Percentiles rank a stretch among this genome's conserved stretches.
These are phyloP conservation scores for Gypsophila paniculata DNA, from an alignment of 179 eudicot genomes.

Conservation along the genomic window DNA sequence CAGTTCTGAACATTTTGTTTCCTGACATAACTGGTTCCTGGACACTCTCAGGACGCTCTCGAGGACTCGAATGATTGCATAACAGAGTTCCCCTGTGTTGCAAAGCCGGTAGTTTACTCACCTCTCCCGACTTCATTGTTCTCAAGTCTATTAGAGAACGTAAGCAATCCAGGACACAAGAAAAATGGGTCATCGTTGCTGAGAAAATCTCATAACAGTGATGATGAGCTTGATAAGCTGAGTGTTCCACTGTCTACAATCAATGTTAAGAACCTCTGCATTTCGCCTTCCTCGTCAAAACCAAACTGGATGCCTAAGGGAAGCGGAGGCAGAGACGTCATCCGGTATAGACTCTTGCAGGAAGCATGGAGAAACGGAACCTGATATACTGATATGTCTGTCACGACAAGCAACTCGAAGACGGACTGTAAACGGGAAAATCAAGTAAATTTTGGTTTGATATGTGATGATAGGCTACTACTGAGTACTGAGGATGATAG, in stretches of 20 bases:
- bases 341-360: slow-evolving; percentile 68
- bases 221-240: slow-evolving; percentile 80
- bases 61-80: slow-evolving; percentile 36
- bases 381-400: slow-evolving; percentile 21
- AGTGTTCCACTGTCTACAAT: slow-evolving; percentile 60
- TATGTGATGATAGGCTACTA: not conserved
- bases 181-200: slow-evolving; percentile 59
- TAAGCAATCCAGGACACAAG: slow-evolving; percentile 40
- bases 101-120: slow-evolving; percentile 51
- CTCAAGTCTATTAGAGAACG: slow-evolving; percentile 46
- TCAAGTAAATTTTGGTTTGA: slow-evolving; percentile 1
- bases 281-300: slow-evolving; percentile 39
- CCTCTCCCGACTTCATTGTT: slow-evolving; percentile 57
- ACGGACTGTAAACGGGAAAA: not conserved
- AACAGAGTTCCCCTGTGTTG: slow-evolving; percentile 53
- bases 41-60: slow-evolving; percentile 39
- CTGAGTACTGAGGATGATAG: too few relatives aligned
- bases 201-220: slow-evolving; percentile 73
- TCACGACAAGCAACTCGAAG: not conserved
- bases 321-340: slow-evolving; percentile 48
- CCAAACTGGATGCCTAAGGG: slow-evolving; percentile 53
- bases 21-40: slow-evolving; percentile 2
- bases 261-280: slow-evolving; percentile 42
- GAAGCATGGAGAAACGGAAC: slow-evolving; percentile 71
- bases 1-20: not conserved